Evolutionary conservation across 1,284 basidiomycete species (phyloP).

Genomic region (Phlebopus sp.): DNA sequence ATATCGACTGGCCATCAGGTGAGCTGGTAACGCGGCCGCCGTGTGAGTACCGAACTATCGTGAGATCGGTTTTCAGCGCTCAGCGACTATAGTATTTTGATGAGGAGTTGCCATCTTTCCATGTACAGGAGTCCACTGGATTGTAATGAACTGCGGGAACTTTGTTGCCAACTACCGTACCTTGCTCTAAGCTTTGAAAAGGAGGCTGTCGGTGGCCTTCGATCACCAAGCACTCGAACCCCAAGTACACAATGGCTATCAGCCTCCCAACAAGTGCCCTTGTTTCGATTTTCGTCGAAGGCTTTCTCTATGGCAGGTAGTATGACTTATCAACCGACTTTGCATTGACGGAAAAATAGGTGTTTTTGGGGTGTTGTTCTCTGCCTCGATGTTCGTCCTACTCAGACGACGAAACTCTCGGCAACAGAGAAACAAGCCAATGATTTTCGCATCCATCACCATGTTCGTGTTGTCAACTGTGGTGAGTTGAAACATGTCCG

Average conservation of each 20-base stretch:
- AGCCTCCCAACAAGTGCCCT: neutral
- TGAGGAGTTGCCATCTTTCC: too few species aligned
- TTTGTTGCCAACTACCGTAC: too few species aligned
- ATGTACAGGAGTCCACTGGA: too few species aligned
- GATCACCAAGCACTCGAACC: neutral
- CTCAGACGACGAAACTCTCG: neutral
- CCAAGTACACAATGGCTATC: slow-evolving; percentile 1
- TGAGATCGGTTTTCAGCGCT: too few species aligned
- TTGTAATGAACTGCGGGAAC: too few species aligned
- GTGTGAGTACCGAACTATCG: too few species aligned
- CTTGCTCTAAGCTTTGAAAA: too few species aligned
- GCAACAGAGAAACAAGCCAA: slow-evolving; percentile 1
- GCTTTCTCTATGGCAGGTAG: slow-evolving; percentile 2
- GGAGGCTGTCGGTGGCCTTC: neutral
- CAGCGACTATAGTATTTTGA: too few species aligned
- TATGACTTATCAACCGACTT: neutral
- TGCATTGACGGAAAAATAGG: neutral
- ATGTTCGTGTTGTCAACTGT: slow-evolving; percentile 6
- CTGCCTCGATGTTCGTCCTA: slow-evolving; percentile 1
- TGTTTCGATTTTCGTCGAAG: slow-evolving; percentile 2
- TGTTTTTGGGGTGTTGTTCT: slow-evolving; percentile 1
- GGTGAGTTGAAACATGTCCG: neutral
- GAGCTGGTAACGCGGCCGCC: too few species aligned
- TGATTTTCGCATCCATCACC: neutral
- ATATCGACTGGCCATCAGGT: too few species aligned